These are phyloP conservation scores for Chloranthus sessilifolius DNA, from an alignment of 164 flowering plant genomes.

Conservation along the genomic window DNA sequence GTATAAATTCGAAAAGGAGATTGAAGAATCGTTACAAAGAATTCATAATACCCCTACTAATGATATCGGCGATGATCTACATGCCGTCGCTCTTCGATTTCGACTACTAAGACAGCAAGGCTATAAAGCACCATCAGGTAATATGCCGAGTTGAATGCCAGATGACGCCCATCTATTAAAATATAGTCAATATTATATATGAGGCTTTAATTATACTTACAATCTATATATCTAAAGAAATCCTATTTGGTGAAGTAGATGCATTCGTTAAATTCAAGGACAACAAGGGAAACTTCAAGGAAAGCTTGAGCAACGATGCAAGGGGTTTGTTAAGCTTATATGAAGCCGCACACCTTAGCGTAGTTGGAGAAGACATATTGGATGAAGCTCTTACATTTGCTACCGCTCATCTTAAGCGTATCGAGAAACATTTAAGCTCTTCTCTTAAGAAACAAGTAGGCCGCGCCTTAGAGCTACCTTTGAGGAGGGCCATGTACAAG, in stretches of 20 bases:
- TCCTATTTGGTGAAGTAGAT: slow-evolving; percentile 14
- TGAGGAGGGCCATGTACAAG: no score
- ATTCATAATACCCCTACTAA: neutral
- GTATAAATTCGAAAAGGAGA: slow-evolving; percentile 27
- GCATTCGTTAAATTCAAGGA: slow-evolving; percentile 24
- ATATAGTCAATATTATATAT: no score
- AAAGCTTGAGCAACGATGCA: slow-evolving; percentile 9
- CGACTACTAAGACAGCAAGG: no score
- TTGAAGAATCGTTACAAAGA: slow-evolving; percentile 11
- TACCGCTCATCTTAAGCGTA: slow-evolving; percentile 16
- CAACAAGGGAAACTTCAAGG: no score
- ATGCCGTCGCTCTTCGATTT: slow-evolving; percentile 22
- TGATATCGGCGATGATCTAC: neutral
- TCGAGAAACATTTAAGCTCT: no score
- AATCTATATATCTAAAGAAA: no score
- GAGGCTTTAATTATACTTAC: no score
- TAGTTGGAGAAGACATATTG: slow-evolving; percentile 42
- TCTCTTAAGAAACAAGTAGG: no score
- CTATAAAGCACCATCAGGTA: no score
- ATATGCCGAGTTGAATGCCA: no score
- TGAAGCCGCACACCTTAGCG: slow-evolving; percentile 29
- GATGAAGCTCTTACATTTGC: slow-evolving; percentile 33
- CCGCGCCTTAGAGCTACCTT: no score
- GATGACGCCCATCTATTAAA: no score
- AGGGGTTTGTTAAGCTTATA: slow-evolving; percentile 23